Evolutionary conservation across 106 monocot species (phyloP), one percentile per base, ranked within the genome.

Genomic region (Cymbidium sinense): DNA sequence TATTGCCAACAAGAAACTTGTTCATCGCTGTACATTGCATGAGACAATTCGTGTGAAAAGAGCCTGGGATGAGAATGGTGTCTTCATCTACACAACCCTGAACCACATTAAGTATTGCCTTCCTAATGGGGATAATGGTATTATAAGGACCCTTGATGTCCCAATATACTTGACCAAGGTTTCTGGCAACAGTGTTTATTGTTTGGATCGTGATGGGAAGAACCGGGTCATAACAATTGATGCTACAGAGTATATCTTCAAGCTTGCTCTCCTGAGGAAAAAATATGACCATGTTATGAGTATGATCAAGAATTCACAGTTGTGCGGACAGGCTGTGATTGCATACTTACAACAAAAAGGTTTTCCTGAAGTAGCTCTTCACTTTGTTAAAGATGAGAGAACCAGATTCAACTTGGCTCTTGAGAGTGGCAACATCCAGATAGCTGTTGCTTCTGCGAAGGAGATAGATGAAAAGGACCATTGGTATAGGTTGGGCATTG

Each of bases 21-120:
- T 77, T n/a, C 86, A 86, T 50, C 33, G 41, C 4, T 90, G 87
- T 65, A 90, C 90, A 4, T 85, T 90, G 51, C 87, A 90, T 77
- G 90, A 90, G 74, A 85, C 90, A 9, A 90, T 90, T 58, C 85
- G 87, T 52, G 85, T 90, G 39, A 90, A 90, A 81, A 87, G 87
- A 43, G 90, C 90, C 47, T 90, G 90, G 90, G 90, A 90, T 79
- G 90, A 90, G 10, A 87, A 85, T 81, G 90, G 90, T 8, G 74
- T 80, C 44, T 80, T 86, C 54, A 83, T 86, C 27, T 86, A 83
- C 35, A 83, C 86, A 25, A 86, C 86, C 20, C 80, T 86, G 64
- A 86, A 79, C 44, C 86, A 86, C 67, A 80, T 86, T 11, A 86
- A 86, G 29, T 86, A 86, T 34, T 83, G 86, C 73, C 86, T 80